phyloP scores from a whole-genome alignment of 164 flowering plant genomes.

The Liquidambar formosana region DNA sequence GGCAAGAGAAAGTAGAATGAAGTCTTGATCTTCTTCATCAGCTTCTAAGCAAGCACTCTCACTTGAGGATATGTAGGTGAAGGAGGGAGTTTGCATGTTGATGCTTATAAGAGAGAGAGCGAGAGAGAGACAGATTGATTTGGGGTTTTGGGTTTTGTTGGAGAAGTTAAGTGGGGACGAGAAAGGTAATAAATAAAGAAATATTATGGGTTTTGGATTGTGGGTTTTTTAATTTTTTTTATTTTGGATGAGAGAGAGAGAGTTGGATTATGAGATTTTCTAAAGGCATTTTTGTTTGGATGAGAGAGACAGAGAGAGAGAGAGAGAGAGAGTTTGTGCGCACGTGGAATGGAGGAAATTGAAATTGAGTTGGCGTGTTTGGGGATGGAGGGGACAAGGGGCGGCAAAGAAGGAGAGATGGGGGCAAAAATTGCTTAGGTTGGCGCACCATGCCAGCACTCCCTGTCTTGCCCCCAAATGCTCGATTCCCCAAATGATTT shows the following conservation, averaged over 20 bases:
- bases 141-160: conserved; percentile 15
- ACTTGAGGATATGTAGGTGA: conserved; percentile 31
- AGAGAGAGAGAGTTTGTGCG: conserved; percentile 4
- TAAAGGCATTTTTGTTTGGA: neutral
- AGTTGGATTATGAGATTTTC: conserved; percentile 1
- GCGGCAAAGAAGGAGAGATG: conserved; percentile 28
- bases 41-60: conserved; percentile 27
- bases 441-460: conserved; percentile 27
- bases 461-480: neutral
- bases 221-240: neutral
- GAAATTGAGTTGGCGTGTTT: conserved; percentile 24
- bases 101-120: conserved; percentile 8
- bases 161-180: conserved; percentile 23
- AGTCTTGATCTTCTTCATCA: conserved; percentile 46
- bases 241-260: neutral
- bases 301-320: conserved; percentile 9
- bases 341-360: conserved; percentile 22
- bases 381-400: conserved; percentile 37
- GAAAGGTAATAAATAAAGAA: conserved; percentile 11
- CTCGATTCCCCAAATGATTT: conserved; percentile 6
- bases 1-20: conserved; percentile 48
- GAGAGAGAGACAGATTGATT: conserved; percentile 15
- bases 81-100: conserved; percentile 37
- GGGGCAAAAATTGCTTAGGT: conserved; percentile 26
- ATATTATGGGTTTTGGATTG: conserved; percentile 5